Evolutionary conservation across 257 asterid genomes (phyloP).

Genomic region (Gardenia jasminoides): DNA sequence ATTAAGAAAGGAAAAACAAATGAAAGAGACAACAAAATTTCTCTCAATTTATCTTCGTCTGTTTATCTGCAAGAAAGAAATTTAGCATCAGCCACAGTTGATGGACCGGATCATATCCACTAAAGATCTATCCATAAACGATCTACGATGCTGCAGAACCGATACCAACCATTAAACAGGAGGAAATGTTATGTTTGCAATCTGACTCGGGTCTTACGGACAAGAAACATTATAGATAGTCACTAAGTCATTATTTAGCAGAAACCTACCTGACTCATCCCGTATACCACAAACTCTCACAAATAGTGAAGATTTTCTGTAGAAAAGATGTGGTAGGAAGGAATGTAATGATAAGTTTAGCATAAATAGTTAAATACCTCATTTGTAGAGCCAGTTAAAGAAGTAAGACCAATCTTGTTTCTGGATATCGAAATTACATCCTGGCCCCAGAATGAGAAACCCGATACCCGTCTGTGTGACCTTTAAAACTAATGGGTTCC

Average conservation of each 20-base stretch:
- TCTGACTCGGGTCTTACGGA: no score
- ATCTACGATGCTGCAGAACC: background rate
- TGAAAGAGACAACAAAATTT: background rate
- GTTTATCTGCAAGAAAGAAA: no score
- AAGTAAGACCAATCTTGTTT: conserved; percentile 76
- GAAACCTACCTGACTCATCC: no score
- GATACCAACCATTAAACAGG: background rate
- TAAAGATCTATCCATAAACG: background rate
- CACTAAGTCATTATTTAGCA: no score
- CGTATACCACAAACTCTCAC: background rate
- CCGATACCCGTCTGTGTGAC: conserved; percentile 74
- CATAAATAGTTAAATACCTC: conserved; percentile 43
- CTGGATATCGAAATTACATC: conserved; percentile 80
- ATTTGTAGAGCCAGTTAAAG: conserved; percentile 57
- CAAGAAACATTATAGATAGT: no score
- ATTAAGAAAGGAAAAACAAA: background rate
- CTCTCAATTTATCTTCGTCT: no score
- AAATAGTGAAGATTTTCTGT: background rate
- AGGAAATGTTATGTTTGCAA: background rate
- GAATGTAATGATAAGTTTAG: background rate
- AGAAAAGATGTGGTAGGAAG: background rate
- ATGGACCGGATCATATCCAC: no score
- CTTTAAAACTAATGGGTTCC: conserved; percentile 57
- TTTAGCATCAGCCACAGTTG: no score
- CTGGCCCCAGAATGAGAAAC: conserved; percentile 91